Percentiles rank a stretch among this genome's conserved stretches.
phyloP scores from a whole-genome alignment of 768 basidiomycete genomes.

The Lactarius hengduanensis region DNA sequence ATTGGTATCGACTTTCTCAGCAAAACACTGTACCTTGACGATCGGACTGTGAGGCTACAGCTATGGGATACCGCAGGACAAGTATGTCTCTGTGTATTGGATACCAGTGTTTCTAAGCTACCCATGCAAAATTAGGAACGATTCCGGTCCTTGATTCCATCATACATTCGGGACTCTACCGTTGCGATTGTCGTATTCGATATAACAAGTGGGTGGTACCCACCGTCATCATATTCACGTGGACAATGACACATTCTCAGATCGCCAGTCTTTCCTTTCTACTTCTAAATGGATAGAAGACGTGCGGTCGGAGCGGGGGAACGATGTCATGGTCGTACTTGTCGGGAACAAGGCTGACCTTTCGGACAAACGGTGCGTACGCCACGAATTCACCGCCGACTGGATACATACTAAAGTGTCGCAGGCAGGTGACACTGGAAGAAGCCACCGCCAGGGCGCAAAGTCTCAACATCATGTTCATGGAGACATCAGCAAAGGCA shows the following conservation, averaged over 20 bases:
- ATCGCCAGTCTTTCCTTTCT: conserved; percentile 96
- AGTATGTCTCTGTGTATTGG: conserved; percentile 42
- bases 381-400: not conserved
- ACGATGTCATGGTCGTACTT: conserved; percentile 96
- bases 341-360: conserved; percentile 99
- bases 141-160: conserved; percentile 95
- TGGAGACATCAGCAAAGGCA: conserved; percentile 99
- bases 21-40: conserved; percentile 99
- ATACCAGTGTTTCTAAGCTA: conserved; percentile 2
- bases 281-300: conserved; percentile 99
- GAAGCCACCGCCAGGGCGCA: conserved; percentile 92
- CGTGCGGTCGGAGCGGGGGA: conserved; percentile 94
- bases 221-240: not conserved
- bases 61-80: conserved; percentile 99
- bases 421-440: conserved; percentile 97
- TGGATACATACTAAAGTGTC: conserved; percentile 13
- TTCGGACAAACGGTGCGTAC: conserved; percentile 90
- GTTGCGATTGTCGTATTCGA: conserved; percentile 99
- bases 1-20: conserved; percentile 99
- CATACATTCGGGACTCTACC: conserved; percentile 97
- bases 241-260: conserved; percentile 41
- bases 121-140: conserved; percentile 63
- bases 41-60: conserved; percentile 95
- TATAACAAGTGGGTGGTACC: conserved; percentile 81
- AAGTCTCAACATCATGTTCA: conserved; percentile 93